Evolutionary conservation across 108 stramenopile genomes (phyloP), one percentile per base, ranked within the genome.

Genomic region (Seminavis robusta): DNA sequence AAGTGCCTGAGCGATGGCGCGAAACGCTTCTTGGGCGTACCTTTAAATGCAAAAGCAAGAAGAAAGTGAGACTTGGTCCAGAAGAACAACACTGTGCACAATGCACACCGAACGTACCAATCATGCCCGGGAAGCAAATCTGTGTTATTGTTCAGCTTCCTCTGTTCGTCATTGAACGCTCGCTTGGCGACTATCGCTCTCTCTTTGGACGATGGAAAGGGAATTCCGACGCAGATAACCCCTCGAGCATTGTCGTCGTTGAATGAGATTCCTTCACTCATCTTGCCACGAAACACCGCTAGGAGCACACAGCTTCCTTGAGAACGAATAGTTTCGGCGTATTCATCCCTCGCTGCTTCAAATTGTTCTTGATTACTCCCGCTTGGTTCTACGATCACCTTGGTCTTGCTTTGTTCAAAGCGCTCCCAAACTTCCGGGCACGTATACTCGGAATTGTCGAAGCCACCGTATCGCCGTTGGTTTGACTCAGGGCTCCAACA

Each of bases 11-110:
- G 90, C 89, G 30, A 94, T 70, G 0, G 94, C 95, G 8, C 92
- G 81, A 45, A 83, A 92, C 4, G 95, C 95, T 64, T 96, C 92
- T 52, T 92, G 90, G 3, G 65, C n/a, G n/a, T n/a, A n/a, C n/a
- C n/a, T n/a, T n/a, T n/a, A n/a, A n/a, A n/a, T n/a, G n/a, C n/a
- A n/a, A n/a, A n/a, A n/a, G n/a, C n/a, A n/a, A n/a, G n/a, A n/a
- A n/a, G n/a, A n/a, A n/a, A n/a, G n/a, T n/a, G n/a, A n/a, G n/a
- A n/a, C n/a, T n/a, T n/a, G n/a, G n/a, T n/a, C n/a, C n/a, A n/a
- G n/a, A n/a, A n/a, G n/a, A n/a, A n/a, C n/a, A n/a, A n/a, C n/a
- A n/a, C n/a, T n/a, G n/a, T n/a, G n/a, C n/a, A n/a, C n/a, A n/a
- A n/a, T n/a, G n/a, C n/a, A n/a, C n/a, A n/a, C n/a, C n/a, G n/a